Conservation (phyloP, 306 rosid genomes). For the Phaseolus lunatus region DNA sequence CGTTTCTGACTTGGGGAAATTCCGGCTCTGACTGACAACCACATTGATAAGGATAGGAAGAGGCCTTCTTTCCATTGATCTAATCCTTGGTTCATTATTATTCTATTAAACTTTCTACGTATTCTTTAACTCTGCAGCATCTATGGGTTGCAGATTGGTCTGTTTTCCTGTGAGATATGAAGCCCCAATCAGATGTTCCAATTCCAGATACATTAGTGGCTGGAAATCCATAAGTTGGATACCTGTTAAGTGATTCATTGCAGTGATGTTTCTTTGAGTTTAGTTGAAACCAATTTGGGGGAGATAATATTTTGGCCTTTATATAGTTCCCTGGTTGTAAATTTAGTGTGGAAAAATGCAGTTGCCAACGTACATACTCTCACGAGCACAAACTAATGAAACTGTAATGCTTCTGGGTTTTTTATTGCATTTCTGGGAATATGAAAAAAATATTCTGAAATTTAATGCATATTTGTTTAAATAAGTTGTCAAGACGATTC, state of each 20-base stretch:
- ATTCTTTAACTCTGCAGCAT: too few relatives aligned
- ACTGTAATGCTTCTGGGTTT: not conserved
- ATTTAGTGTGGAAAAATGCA: not conserved
- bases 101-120: too few relatives aligned
- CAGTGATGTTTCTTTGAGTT: not conserved
- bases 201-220: not conserved
- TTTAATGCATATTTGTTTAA: not conserved
- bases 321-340: not conserved
- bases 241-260: not conserved
- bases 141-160: not conserved
- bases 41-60: too few relatives aligned
- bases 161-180: not conserved
- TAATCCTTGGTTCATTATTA: too few relatives aligned
- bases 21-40: too few relatives aligned
- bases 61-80: too few relatives aligned
- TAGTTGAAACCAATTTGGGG: not conserved
- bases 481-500: not conserved
- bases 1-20: too few relatives aligned
- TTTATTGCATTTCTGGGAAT: not conserved
- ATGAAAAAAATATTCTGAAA: not conserved
- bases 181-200: not conserved
- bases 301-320: not conserved
- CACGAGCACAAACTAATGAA: not conserved
- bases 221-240: not conserved
- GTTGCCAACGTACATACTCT: not conserved